Base-by-base conservation (phyloP, 2,329 filamentous ascomycete species). In the Scedosporium aurantiacum region DNA sequence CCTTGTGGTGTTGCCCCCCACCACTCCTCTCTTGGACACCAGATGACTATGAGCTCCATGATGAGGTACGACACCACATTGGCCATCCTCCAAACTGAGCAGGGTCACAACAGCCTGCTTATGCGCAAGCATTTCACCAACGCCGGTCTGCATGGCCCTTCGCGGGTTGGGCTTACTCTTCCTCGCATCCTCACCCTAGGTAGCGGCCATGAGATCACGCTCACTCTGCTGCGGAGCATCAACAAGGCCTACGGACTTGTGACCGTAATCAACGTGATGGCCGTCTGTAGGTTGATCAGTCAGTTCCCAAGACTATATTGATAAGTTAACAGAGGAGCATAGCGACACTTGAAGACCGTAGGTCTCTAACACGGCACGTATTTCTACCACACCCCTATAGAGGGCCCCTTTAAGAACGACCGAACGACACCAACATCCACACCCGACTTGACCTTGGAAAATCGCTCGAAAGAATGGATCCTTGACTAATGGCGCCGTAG, bases 321-420 rank as follows among this genome's bases (percentile, higher is more conserved):
- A 10, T 6, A 16, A 75, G 68, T 3, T 18, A 32, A 55, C 21
- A 28, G 25, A n/a, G 5, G 23, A 16, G 12, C 23, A 5, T 18
- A 61, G 59, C 18, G 52, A 60, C 41, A 57, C 37, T 8, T 57
- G 89, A 89, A 84, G 83, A 63, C 91, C 90, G 52, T 93, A 93
- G 71, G 90, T 94, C 27, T 95, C 95, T 67, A 94, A 75, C 89
- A 94, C 75, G 90, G 90, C 50, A 94, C 90, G 1, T 94, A 94
- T 77, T 95, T 95, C 75, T 94, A 87, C 75, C 89, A 93, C 70
- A 90, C 90, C 0, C 76, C 87, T 0, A 83, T 86, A 74, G 89
- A 94, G 71, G 90, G 90, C 2, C 78, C 94, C 16, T 78, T 95
- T 21, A 80, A 80, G 64, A 95, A 94, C 70, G 88, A 94, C 76